A percentile compares a stretch with the other conserved stretches of the same genome.
Evolutionary conservation across 164 flowering plant species (phyloP).

Genomic region (Santalum album): DNA sequence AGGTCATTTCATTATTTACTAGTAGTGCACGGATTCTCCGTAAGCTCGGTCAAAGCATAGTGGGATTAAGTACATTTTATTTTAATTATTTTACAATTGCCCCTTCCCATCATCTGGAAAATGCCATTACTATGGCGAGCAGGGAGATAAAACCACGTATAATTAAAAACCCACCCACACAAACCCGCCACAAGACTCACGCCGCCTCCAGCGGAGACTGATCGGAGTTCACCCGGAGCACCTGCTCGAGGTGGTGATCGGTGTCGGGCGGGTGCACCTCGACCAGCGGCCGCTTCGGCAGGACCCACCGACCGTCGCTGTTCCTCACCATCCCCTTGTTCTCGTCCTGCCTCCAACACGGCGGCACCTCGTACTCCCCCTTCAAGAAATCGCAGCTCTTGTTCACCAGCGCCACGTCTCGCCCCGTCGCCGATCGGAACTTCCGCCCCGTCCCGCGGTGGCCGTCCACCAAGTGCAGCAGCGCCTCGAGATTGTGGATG

Average conservation of each 20-base stretch:
- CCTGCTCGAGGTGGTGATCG: constrained; percentile 45
- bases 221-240: constrained; percentile 16
- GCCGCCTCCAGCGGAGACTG: too few relatives aligned
- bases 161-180: too few relatives aligned
- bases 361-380: constrained; percentile 51
- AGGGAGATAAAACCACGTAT: too few relatives aligned
- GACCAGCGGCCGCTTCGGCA: constrained; percentile 50
- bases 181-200: too few relatives aligned
- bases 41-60: too few relatives aligned
- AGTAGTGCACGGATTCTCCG: too few relatives aligned
- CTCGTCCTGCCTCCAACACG: constrained; percentile 68
- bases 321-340: constrained; percentile 76
- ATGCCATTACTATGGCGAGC: too few relatives aligned
- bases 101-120: too few relatives aligned
- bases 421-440: constrained; percentile 29
- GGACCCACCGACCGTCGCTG: constrained; percentile 61
- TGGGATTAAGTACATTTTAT: too few relatives aligned
- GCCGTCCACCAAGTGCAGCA: constrained; percentile 60
- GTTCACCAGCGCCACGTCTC: constrained; percentile 68
- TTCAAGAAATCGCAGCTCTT: constrained; percentile 51
- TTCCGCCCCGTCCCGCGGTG: constrained; percentile 39
- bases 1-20: too few relatives aligned
- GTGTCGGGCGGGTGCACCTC: constrained; percentile 67
- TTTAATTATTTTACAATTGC: too few relatives aligned
- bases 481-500: constrained; percentile 60